Evolutionary conservation across 495 filamentous ascomycete species (phyloP).

Genomic region (Lepraria neglecta): DNA sequence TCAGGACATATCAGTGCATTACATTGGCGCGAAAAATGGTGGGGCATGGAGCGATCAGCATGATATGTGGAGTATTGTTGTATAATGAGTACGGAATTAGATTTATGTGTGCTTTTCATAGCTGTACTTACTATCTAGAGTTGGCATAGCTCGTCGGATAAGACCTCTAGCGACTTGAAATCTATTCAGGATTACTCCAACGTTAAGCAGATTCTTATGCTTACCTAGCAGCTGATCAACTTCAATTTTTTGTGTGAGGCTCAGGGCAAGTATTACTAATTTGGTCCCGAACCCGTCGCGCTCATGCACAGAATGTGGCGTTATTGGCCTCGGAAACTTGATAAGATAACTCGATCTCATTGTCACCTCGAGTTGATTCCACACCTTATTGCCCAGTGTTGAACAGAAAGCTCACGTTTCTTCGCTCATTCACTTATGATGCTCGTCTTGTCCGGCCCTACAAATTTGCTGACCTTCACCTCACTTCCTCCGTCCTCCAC

Average conservation of each 20-base stretch:
- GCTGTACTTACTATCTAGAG: not conserved
- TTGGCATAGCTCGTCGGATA: not conserved
- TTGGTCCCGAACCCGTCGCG: constrained; percentile 4
- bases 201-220: not conserved
- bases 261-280: constrained; percentile 2
- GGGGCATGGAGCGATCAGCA: constrained; percentile 9
- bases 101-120: not conserved
- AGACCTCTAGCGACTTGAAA: too few relatives aligned
- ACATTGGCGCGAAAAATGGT: not conserved
- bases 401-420: not conserved
- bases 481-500: not conserved
- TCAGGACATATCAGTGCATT: not conserved
- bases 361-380: not conserved
- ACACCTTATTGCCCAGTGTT: too few relatives aligned
- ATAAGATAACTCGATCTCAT: constrained; percentile 9
- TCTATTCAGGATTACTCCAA: not conserved
- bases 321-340: not conserved
- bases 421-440: not conserved
- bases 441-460: not conserved
- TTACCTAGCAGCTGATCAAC: not conserved
- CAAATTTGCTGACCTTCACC: not conserved
- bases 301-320: not conserved
- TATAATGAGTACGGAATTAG: not conserved
- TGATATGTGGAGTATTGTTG: constrained; percentile 1
- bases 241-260: not conserved